phyloP scores from a whole-genome alignment of 768 basidiomycete genomes.

The Crepidotus variabilis region DNA sequence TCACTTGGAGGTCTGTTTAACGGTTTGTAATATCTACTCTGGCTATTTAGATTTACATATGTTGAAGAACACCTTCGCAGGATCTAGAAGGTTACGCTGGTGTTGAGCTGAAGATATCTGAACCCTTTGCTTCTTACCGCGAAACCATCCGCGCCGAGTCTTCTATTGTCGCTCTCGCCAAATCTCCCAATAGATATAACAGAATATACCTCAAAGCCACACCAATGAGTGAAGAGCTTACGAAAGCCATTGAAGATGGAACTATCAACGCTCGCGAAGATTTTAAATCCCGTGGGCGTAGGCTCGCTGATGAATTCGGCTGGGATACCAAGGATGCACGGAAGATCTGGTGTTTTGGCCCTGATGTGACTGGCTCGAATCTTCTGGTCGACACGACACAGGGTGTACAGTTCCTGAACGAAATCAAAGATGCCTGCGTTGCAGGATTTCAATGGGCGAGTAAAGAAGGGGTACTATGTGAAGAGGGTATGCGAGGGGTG shows the following conservation, averaged over 20 bases:
- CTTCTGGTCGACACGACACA: conserved; percentile 97
- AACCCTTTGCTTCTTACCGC: conserved; percentile 95
- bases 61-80: conserved; percentile 31
- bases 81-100: conserved; percentile 99
- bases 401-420: conserved; percentile 98
- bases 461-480: conserved; percentile 94
- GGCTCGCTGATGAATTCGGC: conserved; percentile 92
- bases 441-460: conserved; percentile 99
- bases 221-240: conserved; percentile 92
- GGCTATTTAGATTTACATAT: not conserved
- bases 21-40: conserved; percentile 43
- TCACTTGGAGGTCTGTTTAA: conserved; percentile 99
- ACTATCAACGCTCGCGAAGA: conserved; percentile 89
- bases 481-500: conserved; percentile 99
- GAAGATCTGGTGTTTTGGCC: conserved; percentile 99
- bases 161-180: conserved; percentile 92
- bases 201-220: conserved; percentile 91
- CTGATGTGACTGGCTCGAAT: conserved; percentile 96
- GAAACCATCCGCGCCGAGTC: conserved; percentile 98
- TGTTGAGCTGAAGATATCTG: conserved; percentile 97
- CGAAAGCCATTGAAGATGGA: conserved; percentile 87
- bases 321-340: conserved; percentile 99
- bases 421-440: conserved; percentile 99
- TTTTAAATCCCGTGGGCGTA: conserved; percentile 92
- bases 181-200: conserved; percentile 99